Evolutionary conservation across 228 moss, liverwort and hornwort species (phyloP), one percentile per base, ranked within the genome.

Genomic region (Sphagnum fallax): DNA sequence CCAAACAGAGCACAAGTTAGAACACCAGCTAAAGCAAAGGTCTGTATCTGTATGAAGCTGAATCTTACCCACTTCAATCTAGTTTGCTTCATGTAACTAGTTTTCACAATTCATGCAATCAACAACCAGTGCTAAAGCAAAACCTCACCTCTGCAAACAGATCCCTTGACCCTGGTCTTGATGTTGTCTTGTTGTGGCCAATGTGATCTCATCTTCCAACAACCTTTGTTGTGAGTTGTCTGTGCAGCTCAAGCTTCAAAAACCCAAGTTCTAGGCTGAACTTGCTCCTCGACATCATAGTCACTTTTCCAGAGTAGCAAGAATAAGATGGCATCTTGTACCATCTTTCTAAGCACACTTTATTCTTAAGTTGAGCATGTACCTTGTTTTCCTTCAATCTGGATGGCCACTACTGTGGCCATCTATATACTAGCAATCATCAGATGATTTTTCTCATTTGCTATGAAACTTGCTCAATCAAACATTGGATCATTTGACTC

Each of bases 171-270:
- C 51, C 4, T 12, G 50, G 13, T 6, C 8, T 51, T 4, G 12
- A 14, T 8, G 16, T 10, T 14, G 4, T 16, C 52, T 52, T 13
- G 51, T 52, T 52, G 4, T 15, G 47, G 75, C 10, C 51, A 16
- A n/a, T 48, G 4, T 60, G 47, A 70, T 49, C 1, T 47, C 9
- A 52, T 8, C 61, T 62, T 32, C 52, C 52, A 50, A 8, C 49
- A 10, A 48, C 65, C 12, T 12, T 4, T 62, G 48, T 6, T 61
- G 5, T 49, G 15, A 60, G 61, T 53, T 52, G 55, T 63, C 4
- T 74, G 57, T 74, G 82, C 83, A 83, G 83, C 74, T 83, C 50
- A 83, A 83, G 74, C 87, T 83, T 73, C 78, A 70, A 69, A 75
- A 78, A 67, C 64, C 64, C 48, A 78, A 78, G 74, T 16, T 60